These are phyloP conservation scores for Sutorius eximius DNA, from an alignment of 1,284 basidiomycete species.

Conservation along the genomic window DNA sequence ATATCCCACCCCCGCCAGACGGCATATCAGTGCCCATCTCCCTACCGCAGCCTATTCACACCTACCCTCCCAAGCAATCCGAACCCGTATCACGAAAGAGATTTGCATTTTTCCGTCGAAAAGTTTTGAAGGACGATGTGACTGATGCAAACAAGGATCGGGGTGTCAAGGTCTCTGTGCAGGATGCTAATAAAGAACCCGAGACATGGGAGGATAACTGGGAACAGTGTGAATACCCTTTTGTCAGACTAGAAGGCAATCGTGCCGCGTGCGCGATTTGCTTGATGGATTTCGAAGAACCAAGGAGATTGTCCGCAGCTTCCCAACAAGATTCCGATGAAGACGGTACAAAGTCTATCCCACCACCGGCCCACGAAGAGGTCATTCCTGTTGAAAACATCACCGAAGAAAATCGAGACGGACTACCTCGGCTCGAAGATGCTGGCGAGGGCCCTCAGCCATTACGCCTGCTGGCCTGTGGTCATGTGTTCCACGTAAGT, in stretches of 20 bases:
- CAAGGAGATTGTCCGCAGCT: slow-evolving; percentile 44
- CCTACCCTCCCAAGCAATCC: slow-evolving; percentile 56
- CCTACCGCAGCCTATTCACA: slow-evolving; percentile 46
- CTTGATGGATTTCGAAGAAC: slow-evolving; percentile 78
- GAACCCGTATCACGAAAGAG: slow-evolving; percentile 37
- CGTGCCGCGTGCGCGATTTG: slow-evolving; percentile 81
- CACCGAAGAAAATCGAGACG: slow-evolving; percentile 40
- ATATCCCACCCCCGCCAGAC: slow-evolving; percentile 75
- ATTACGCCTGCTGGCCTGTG: slow-evolving; percentile 67
- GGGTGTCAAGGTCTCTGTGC: slow-evolving; percentile 19
- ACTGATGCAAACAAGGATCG: slow-evolving; percentile 17
- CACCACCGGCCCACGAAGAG: slow-evolving; percentile 15
- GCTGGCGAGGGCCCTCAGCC: slow-evolving; percentile 75
- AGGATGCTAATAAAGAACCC: slow-evolving; percentile 36
- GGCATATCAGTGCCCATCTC: slow-evolving; percentile 40
- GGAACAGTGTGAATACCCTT: slow-evolving; percentile 56
- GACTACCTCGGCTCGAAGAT: slow-evolving; percentile 54
- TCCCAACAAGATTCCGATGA: slow-evolving; percentile 24
- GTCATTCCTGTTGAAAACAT: slow-evolving; percentile 41
- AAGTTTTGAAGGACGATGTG: slow-evolving; percentile 25
- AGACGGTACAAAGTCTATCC: slow-evolving; percentile 7
- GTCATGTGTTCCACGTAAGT: slow-evolving; percentile 82
- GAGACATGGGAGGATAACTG: slow-evolving; percentile 57
- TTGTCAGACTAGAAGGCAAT: slow-evolving; percentile 72
- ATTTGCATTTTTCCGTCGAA: slow-evolving; percentile 53